Conservation (phyloP, 495 filamentous ascomycete genomes). For the Neurospora sp. region DNA sequence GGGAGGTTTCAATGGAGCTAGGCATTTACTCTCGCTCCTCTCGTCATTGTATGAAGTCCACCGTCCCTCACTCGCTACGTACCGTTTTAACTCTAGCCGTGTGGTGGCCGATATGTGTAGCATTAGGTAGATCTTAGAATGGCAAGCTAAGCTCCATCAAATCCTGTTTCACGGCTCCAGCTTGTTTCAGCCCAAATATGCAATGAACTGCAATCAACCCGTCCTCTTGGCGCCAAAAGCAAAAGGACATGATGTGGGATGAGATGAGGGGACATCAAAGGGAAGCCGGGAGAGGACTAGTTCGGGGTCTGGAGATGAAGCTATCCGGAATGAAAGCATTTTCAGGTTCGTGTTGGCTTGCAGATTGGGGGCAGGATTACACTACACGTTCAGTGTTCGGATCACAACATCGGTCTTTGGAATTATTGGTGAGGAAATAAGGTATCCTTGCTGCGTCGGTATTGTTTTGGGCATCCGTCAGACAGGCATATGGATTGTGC, state of each 20-base stretch:
- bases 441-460: neutral
- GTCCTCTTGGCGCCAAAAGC: neutral
- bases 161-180: constrained; percentile 3
- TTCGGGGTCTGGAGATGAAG: neutral
- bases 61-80: neutral
- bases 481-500: neutral
- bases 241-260: neutral
- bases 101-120: neutral
- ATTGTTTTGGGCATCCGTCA: neutral
- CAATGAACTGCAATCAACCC: neutral
- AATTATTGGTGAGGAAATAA: neutral
- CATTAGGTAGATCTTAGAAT: neutral
- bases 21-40: neutral
- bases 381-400: neutral
- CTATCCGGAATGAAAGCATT: neutral
- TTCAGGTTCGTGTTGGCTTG: neutral
- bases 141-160: neutral
- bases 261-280: neutral
- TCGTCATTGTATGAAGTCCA: neutral
- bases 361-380: neutral
- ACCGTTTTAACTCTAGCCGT: neutral
- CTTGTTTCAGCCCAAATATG: constrained; percentile 2
- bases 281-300: neutral
- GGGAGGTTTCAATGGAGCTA: neutral
- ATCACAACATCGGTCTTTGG: neutral